Base-by-base conservation (phyloP, 140 eudicot species). In the Flaveria floridana region DNA sequence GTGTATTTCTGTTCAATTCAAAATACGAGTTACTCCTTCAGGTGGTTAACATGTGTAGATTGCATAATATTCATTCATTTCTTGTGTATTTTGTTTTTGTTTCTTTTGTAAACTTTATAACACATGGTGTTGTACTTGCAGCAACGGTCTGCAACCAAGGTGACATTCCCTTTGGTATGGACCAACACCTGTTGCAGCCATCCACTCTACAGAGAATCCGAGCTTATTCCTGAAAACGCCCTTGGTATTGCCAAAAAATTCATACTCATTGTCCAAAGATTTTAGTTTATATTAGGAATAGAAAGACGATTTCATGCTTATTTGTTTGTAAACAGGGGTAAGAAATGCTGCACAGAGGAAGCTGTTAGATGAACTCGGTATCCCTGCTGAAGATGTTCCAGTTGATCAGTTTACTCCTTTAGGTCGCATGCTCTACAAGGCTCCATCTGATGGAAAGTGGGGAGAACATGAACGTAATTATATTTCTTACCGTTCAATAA, bases 161-260 rank as follows among this genome's bases (percentile, higher is more conserved):
- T 94, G 63, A 94, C 99, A 63, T 94, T 94, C 57, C 99, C 99
- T 55, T 71, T 90, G 81, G 99, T 94, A 73, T 94, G 99, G 99
- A 94, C 99, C 77, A 94, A 94, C 91, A 94, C 99, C 51, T 94
- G 99, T 84, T 94, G 99, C 83, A 94, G 99, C 72, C 99, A 94
- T 77, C 99, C 99, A 4, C 95, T 94, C 1, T 79, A 83, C 78
- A 85, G 96, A 65, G 99, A 94, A 58, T 82, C 91, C 21, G 99
- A 94, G 83, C 94, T 94, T 68, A 90, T 94, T 58, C 73, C 85
- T 10, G 95, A 94, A 80, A 75, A 90, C 3, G 58, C 58, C 14
- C 93, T 94, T 75, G 99, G 98, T 92, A 89, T 48, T 20, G 21
- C 26, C 25, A 50, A 62, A 66, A 48, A 28, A 16, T 7, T 19